Conservation (phyloP, 257 asterid genomes). For the Solanum bulbocastanum region DNA sequence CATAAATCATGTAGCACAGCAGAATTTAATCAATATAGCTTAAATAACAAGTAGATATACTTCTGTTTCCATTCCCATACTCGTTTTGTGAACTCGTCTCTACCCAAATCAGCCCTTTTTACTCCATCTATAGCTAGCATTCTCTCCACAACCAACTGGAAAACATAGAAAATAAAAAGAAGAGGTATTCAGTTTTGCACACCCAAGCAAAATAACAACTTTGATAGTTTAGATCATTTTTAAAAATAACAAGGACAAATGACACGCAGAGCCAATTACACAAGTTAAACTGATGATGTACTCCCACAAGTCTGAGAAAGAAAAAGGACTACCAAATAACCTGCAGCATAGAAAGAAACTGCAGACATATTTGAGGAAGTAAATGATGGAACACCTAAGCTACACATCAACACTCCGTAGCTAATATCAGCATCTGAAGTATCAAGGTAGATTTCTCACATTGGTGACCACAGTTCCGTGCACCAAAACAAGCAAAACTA, state of each 20-base stretch:
- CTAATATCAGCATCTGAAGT: not conserved
- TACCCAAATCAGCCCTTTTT: constrained; percentile 74
- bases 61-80: constrained; percentile 99
- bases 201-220: not conserved
- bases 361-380: not conserved
- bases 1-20: not conserved
- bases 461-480: not conserved
- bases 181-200: not conserved
- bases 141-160: constrained; percentile 95
- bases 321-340: not conserved
- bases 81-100: constrained; percentile 86
- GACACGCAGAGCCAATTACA: not conserved
- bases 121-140: constrained; percentile 93
- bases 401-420: not conserved
- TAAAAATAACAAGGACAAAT: not conserved
- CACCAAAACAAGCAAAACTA: not conserved
- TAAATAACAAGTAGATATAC: constrained; percentile 33
- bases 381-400: not conserved
- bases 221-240: not conserved
- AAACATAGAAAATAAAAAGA: not conserved
- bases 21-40: not conserved
- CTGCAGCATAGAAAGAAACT: not conserved
- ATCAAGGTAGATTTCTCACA: not conserved
- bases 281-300: not conserved
- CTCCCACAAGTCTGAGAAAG: not conserved